Evolutionary conservation across 345 rosid species (phyloP), one percentile per base, ranked within the genome.

Genomic region (Pugionium dolabratum): DNA sequence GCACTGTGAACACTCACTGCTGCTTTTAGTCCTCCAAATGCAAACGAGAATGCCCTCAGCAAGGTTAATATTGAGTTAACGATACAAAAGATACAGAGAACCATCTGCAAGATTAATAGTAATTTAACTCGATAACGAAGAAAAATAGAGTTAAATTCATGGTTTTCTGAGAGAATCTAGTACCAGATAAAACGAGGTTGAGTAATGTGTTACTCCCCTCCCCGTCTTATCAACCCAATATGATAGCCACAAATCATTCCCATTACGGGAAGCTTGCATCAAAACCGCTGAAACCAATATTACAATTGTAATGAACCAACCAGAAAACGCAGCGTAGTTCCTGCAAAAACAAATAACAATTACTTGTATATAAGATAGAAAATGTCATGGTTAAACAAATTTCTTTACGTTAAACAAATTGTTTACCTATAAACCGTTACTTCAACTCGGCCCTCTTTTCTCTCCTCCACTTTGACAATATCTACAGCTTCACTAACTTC

Each of bases 241-340:
- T 18, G 91, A 92, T 44, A 92, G 79, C 98, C 97, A 92, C 48
- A 92, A 76, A 72, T 92, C 98, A 80, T 83, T 92, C 43, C 94
- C 97, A 55, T 92, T 92, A 34, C 91, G 93, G 9, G 98, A 87
- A 66, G 88, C 90, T 87, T 92, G 98, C 98, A 92, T 92, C 72
- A 80, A 70, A 78, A 89, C 67, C 40, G 97, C 97, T 1, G 98
- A 87, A 67, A 86, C 67, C 61, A 79, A 61, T 75, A 92, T 82
- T 39, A 84, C 79, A 55, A 79, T 42, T 43, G 93, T 66, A 66
- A 89, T 81, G 54, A 79, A 75, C 86, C 88, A 86, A 58, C 98
- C 94, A 78, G 82, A 82, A 75, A 83, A 92, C 50, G 70, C 79
- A 39, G 90, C 96, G 71, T 92, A 92, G 56, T 76, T 83, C 81